Evolutionary conservation across 2,329 filamentous ascomycete genomes (phyloP).

Genomic region (Sporothrix humicola): DNA sequence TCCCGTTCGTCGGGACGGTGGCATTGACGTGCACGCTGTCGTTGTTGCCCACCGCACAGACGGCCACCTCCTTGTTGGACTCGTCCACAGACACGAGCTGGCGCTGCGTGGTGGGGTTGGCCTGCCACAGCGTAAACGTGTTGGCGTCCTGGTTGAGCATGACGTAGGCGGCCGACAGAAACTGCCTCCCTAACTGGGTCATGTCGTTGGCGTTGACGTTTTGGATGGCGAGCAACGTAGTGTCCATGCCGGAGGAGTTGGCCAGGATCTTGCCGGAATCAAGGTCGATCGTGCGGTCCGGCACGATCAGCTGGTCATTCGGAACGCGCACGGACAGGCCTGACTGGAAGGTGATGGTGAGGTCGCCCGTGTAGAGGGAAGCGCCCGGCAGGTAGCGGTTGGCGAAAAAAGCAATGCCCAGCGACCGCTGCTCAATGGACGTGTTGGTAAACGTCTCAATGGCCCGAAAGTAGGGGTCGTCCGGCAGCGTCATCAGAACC

Average conservation of each 20-base stretch:
- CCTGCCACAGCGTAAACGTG: slow-evolving; percentile 39
- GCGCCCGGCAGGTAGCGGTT: neutral
- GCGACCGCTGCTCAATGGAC: slow-evolving; percentile 30
- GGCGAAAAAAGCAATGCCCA: slow-evolving; percentile 28
- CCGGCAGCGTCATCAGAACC: slow-evolving; percentile 37
- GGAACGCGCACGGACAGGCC: slow-evolving; percentile 39
- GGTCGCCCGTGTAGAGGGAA: slow-evolving; percentile 32
- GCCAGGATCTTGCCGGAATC: slow-evolving; percentile 10
- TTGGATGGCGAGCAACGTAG: slow-evolving; percentile 40
- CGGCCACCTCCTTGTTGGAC: neutral
- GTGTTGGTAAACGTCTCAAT: slow-evolving; percentile 28
- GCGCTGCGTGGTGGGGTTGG: slow-evolving; percentile 29
- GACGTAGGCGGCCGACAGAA: slow-evolving; percentile 44
- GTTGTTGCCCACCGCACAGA: slow-evolving; percentile 35
- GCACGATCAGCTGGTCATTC: slow-evolving; percentile 44
- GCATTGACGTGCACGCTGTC: neutral
- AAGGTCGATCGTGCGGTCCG: slow-evolving; percentile 31
- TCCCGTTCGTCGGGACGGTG: neutral
- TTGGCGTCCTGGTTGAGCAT: slow-evolving; percentile 42
- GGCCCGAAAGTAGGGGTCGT: slow-evolving; percentile 38
- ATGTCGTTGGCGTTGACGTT: slow-evolving; percentile 40
- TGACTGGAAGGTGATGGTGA: slow-evolving; percentile 37
- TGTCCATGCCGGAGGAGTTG: slow-evolving; percentile 38
- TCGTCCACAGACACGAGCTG: slow-evolving; percentile 36
- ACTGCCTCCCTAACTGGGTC: slow-evolving; percentile 41